phyloP scores from a whole-genome alignment of 306 rosid species.

The Spatholobus suberectus region DNA sequence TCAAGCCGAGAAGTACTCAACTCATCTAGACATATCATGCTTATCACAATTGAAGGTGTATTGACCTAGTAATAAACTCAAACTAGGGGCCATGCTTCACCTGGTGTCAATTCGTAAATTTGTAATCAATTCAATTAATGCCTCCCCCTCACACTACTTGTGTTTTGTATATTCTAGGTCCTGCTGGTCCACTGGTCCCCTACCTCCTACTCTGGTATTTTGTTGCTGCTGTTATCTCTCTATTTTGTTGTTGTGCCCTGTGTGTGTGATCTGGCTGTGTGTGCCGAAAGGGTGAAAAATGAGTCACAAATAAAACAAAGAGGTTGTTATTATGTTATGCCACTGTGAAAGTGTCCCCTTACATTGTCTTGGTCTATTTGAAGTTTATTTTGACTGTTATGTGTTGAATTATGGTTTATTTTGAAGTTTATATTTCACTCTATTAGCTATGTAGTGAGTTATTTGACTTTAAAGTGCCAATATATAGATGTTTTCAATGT shows the following conservation, averaged over 20 bases:
- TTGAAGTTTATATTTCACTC: background rate
- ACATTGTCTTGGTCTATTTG: background rate
- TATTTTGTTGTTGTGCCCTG: background rate
- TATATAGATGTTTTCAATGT: background rate
- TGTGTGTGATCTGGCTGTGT: background rate
- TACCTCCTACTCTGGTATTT: background rate
- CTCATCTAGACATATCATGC: background rate
- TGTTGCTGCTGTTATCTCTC: background rate
- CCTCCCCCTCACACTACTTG: too few species aligned
- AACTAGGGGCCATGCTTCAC: background rate
- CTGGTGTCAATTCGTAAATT: background rate
- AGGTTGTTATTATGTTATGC: background rate
- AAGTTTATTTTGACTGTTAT: background rate
- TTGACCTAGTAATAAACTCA: background rate
- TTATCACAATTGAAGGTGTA: background rate
- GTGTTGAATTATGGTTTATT: background rate
- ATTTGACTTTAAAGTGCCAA: background rate
- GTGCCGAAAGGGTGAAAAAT: background rate
- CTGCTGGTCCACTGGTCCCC: background rate
- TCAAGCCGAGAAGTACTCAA: background rate
- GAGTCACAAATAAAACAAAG: background rate
- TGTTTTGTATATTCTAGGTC: background rate
- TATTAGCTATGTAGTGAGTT: background rate
- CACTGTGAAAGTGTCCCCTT: background rate
- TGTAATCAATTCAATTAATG: background rate